Evolutionary conservation across 2,329 filamentous ascomycete genomes (phyloP).

Genomic region (Fusarium incarnatum): DNA sequence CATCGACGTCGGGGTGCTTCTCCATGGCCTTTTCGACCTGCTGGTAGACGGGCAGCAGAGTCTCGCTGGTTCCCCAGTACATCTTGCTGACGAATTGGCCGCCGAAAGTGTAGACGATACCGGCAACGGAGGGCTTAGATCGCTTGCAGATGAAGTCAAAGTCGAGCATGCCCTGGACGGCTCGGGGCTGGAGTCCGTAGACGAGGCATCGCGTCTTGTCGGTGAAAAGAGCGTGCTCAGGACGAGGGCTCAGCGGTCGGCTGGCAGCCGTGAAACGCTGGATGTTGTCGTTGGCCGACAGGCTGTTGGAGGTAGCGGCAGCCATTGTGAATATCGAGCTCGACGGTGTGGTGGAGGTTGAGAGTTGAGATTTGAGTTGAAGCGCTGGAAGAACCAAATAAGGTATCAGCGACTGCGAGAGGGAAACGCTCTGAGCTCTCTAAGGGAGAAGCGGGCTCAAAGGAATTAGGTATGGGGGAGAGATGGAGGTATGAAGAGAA

Average conservation of each 20-base stretch:
- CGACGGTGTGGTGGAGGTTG: constrained; percentile 37
- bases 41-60: constrained; percentile 97
- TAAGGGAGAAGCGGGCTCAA: constrained; percentile 37
- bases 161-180: constrained; percentile 94
- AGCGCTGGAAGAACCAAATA: constrained; percentile 41
- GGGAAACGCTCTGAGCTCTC: constrained; percentile 46
- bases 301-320: constrained; percentile 63
- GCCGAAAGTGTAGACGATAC: constrained; percentile 99
- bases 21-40: constrained; percentile 89
- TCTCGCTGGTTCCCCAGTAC: constrained; percentile 99
- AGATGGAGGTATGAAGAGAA: constrained; percentile 40
- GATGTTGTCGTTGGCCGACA: constrained; percentile 98
- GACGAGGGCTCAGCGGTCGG: constrained; percentile 88
- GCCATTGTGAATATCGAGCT: constrained; percentile 60
- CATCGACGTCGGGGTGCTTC: constrained; percentile 98
- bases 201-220: constrained; percentile 99
- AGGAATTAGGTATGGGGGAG: constrained; percentile 46
- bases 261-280: constrained; percentile 94
- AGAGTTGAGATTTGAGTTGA: constrained; percentile 18
- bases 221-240: constrained; percentile 94
- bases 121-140: constrained; percentile 92
- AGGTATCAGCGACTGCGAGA: constrained; percentile 41
- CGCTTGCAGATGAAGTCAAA: constrained; percentile 99
- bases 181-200: constrained; percentile 97
- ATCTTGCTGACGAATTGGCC: constrained; percentile 99